phyloP scores from a whole-genome alignment of 306 rosid genomes.

The Dalbergia cultrata region DNA sequence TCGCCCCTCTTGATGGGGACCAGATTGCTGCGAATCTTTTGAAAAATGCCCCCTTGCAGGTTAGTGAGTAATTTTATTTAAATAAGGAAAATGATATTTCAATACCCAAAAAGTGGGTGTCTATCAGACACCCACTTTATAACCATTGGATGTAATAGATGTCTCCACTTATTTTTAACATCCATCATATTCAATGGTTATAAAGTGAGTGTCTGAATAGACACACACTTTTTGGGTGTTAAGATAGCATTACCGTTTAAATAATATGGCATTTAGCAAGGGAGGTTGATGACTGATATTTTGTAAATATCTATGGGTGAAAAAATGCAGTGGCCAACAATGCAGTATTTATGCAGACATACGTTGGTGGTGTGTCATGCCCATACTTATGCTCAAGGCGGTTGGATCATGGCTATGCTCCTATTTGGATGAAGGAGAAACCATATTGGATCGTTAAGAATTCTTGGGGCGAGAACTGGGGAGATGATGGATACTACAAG shows the following conservation, averaged over 20 bases:
- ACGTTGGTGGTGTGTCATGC: constrained; percentile 79
- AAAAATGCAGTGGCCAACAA: constrained; percentile 73
- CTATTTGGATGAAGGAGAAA: constrained; percentile 73
- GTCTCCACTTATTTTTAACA: too few relatives aligned
- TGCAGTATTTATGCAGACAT: constrained; percentile 84
- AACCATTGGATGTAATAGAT: too few relatives aligned
- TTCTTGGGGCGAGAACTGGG: constrained; percentile 84
- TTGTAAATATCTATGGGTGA: not conserved
- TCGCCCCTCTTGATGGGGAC: constrained; percentile 68
- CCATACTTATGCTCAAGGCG: constrained; percentile 77
- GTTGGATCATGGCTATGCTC: constrained; percentile 72
- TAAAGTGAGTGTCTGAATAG: too few relatives aligned
- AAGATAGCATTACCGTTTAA: too few relatives aligned
- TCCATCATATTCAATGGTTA: too few relatives aligned
- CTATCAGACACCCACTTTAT: too few relatives aligned
- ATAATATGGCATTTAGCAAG: not conserved
- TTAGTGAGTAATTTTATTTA: constrained; percentile 1
- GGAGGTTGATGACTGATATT: not conserved
- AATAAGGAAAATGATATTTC: too few relatives aligned
- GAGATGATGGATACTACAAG: constrained; percentile 76
- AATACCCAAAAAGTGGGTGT: too few relatives aligned
- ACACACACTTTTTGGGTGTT: too few relatives aligned
- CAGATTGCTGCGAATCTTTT: constrained; percentile 83
- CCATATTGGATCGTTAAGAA: constrained; percentile 81
- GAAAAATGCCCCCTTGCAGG: constrained; percentile 80